Conservation (phyloP, 2,329 filamentous ascomycete genomes). For the Fusarium fracticaudum region DNA sequence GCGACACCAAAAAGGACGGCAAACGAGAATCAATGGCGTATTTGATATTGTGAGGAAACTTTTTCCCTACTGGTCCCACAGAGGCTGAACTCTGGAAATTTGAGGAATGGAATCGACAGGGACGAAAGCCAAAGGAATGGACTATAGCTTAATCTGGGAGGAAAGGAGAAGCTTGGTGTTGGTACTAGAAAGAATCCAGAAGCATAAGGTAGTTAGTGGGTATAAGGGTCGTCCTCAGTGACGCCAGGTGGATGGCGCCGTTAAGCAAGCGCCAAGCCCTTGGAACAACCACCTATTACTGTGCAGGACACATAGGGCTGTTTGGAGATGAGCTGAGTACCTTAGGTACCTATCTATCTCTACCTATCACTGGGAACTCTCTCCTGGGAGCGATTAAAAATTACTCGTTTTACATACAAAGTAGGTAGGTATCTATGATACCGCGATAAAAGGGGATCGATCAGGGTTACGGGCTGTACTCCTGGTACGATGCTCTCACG, state of each 20-base stretch:
- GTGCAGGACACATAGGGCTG: constrained; percentile 10
- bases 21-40: background rate
- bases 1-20: background rate
- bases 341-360: no score
- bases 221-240: constrained; percentile 15
- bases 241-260: constrained; percentile 20
- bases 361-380: background rate
- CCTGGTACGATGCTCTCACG: constrained; percentile 1
- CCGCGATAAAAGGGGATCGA: background rate
- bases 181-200: constrained; percentile 30
- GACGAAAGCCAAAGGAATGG: constrained; percentile 9
- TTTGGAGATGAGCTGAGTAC: background rate
- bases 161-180: constrained; percentile 7
- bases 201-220: constrained; percentile 6
- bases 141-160: constrained; percentile 18
- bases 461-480: background rate
- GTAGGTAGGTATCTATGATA: background rate
- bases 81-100: background rate
- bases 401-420: background rate
- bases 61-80: constrained; percentile 3
- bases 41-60: background rate
- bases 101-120: constrained; percentile 33
- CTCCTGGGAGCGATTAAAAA: background rate
- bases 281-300: constrained; percentile 1
- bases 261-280: constrained; percentile 24